Evolutionary conservation across 2,329 filamentous ascomycete genomes (phyloP), one percentile per base, ranked within the genome.

Genomic region (Penicillium crustosum): DNA sequence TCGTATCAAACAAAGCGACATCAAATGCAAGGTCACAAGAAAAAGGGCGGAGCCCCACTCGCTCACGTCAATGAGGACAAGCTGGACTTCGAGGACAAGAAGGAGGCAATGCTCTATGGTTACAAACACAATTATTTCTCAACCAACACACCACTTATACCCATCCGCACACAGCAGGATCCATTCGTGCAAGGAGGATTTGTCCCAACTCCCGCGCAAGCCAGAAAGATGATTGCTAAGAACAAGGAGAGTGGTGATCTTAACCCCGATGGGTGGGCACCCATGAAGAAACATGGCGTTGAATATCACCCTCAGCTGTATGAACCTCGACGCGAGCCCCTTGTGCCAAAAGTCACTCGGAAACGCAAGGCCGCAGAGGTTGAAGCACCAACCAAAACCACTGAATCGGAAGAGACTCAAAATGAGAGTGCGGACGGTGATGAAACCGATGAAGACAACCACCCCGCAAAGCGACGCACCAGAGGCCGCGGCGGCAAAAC

Each of bases 71-170:
- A 62, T 15, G 63, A 66, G 42, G 48, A 61, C 43, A 49, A 58
- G 12, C 53, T 42, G 36, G 63, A 83, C 3, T 86, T 79, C 59
- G 83, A 86, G 65, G 84, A 85, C 62, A 81, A 81, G 70, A 86
- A 86, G 62, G 84, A 87, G 72, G 80, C 84, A 1, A 80, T 81
- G 57, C 72, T 87, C 0, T 87, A 87, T 66, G 82, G 83, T 55
- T 87, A 86, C 68, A 78, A 77, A 35, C 83, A 83, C 67, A 82
- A 84, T 60, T 70, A 81, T 0, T 82, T 82, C 63, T 70, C 73
- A 36, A 62, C 67, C 36, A 75, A 76, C 53, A 70, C 73, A 38
- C 79, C 80, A n/a, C 75, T 73, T 53, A 7, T 48, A 1, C 49
- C 60, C 12, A 59, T 45, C n/a, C 62, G 65, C 47, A 42, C 45